Percentiles rank a stretch among this genome's conserved stretches.
phyloP scores from a whole-genome alignment of 768 basidiomycete species.

The Nevesoporus exiguus region DNA sequence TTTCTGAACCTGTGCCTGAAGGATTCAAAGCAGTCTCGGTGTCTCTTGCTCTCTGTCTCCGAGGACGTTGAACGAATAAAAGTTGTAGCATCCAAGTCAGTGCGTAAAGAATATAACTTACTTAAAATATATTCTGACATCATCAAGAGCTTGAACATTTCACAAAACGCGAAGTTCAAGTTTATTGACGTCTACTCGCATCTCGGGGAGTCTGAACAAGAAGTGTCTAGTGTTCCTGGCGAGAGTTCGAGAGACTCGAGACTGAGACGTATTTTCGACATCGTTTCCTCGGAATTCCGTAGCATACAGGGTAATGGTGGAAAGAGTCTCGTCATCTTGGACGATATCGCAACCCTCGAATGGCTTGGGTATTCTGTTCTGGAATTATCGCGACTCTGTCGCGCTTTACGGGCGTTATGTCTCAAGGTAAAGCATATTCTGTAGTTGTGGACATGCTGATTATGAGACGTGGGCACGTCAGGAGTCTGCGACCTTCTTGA shows the following conservation, averaged over 20 bases:
- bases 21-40: conserved; percentile 30
- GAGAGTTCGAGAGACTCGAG: conserved; percentile 6
- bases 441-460: neutral
- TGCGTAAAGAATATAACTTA: conserved; percentile 34
- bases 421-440: conserved; percentile 41
- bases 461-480: conserved; percentile 22
- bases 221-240: conserved; percentile 14
- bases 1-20: conserved; percentile 53
- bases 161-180: conserved; percentile 39
- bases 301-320: conserved; percentile 5
- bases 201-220: conserved; percentile 21
- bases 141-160: conserved; percentile 34
- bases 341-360: conserved; percentile 63
- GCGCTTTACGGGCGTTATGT: conserved; percentile 58
- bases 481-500: conserved; percentile 51
- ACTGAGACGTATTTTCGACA: conserved; percentile 37
- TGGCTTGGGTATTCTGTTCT: conserved; percentile 61
- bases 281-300: conserved; percentile 30
- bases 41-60: conserved; percentile 56
- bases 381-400: conserved; percentile 54
- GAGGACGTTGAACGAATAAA: conserved; percentile 60
- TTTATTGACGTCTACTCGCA: conserved; percentile 53
- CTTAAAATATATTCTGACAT: conserved; percentile 7
- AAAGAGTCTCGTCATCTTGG: conserved; percentile 55
- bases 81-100: conserved; percentile 59